Evolutionary conservation across 2,329 filamentous ascomycete genomes (phyloP).

Genomic region (Acrodontium crateriforme): DNA sequence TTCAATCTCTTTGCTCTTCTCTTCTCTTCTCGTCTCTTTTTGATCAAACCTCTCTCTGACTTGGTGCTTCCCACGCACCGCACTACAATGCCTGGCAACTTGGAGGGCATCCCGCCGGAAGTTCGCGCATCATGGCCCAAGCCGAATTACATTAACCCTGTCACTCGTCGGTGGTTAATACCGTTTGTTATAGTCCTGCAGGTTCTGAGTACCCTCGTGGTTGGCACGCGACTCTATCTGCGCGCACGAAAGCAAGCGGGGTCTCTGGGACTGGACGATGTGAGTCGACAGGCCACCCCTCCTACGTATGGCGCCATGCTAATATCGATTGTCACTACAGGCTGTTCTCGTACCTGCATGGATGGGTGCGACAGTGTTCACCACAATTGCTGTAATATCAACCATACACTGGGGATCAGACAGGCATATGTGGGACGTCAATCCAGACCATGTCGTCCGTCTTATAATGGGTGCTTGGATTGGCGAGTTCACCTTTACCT

Average conservation of each 20-base stretch:
- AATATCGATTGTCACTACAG: slow-evolving; percentile 1
- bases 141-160: slow-evolving; percentile 14
- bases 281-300: slow-evolving; percentile 1
- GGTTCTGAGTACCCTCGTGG: slow-evolving; percentile 8
- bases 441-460: not conserved
- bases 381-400: slow-evolving; percentile 5
- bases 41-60: no score
- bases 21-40: no score
- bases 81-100: slow-evolving; percentile 16
- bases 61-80: no score
- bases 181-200: slow-evolving; percentile 8
- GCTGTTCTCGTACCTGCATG: slow-evolving; percentile 6
- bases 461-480: slow-evolving; percentile 3
- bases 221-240: slow-evolving; percentile 12
- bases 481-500: slow-evolving; percentile 3
- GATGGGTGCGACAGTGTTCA: slow-evolving; percentile 9
- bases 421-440: slow-evolving; percentile 13
- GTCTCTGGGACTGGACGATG: slow-evolving; percentile 14
- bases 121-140: slow-evolving; percentile 12
- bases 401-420: slow-evolving; percentile 6
- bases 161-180: slow-evolving; percentile 11
- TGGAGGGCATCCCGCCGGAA: slow-evolving; percentile 7
- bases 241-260: slow-evolving; percentile 12
- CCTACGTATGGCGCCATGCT: not conserved
- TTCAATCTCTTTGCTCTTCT: no score